Evolutionary conservation across 768 basidiomycete genomes (phyloP).

Genomic region (Antrodiella citrinella): DNA sequence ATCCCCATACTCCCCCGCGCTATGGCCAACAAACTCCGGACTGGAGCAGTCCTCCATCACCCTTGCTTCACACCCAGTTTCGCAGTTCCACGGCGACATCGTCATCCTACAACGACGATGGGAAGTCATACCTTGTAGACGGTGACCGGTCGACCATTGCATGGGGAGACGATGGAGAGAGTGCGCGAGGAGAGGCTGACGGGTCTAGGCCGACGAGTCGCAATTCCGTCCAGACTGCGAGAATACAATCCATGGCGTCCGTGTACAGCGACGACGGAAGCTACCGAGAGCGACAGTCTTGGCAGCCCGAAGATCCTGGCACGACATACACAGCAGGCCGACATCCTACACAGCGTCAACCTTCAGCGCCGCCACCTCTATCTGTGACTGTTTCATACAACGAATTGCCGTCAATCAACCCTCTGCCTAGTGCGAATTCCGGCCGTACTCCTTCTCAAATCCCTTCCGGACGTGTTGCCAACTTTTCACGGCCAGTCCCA

Average conservation of each 20-base stretch:
- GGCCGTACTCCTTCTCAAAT: conserved; percentile 15
- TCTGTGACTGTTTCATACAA: neutral
- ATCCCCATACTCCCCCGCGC: no score
- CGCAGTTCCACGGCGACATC: conserved; percentile 32
- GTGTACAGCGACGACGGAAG: neutral
- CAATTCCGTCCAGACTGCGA: neutral
- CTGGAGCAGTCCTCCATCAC: conserved; percentile 41
- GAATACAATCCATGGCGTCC: neutral
- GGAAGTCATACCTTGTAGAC: neutral
- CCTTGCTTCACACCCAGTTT: conserved; percentile 43
- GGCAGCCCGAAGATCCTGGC: conserved; percentile 7
- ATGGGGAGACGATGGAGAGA: neutral
- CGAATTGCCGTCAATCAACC: conserved; percentile 2
- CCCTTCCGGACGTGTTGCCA: conserved; percentile 2
- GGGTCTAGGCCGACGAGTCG: neutral
- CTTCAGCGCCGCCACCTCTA: neutral
- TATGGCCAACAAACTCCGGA: no score
- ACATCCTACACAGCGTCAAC: conserved; percentile 4
- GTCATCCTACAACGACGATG: conserved; percentile 18
- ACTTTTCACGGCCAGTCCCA: conserved; percentile 22
- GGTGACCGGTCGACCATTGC: neutral
- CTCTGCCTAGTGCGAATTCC: conserved; percentile 2
- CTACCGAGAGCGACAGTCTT: conserved; percentile 16
- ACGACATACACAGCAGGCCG: neutral
- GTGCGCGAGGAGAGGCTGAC: neutral